A percentile compares a stretch with the other conserved stretches of the same genome.
Conservation (phyloP, 768 basidiomycete genomes). For the Sporobolomyces roseus region DNA sequence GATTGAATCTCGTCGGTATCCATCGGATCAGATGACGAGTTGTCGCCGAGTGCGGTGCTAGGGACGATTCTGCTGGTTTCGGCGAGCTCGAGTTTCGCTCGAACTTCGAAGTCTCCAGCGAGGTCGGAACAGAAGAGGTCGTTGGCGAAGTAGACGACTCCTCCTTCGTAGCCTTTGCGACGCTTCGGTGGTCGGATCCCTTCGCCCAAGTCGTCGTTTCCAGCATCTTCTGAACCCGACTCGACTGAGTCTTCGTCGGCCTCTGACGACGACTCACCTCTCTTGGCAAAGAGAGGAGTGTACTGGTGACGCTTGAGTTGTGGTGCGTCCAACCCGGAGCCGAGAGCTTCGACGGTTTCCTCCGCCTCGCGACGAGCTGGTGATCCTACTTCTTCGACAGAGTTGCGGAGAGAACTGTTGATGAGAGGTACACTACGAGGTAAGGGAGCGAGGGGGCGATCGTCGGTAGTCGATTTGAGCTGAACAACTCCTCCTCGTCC, state of each 20-base stretch:
- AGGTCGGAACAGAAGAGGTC: slow-evolving; percentile 37
- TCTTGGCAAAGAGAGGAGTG: slow-evolving; percentile 21
- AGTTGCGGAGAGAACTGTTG: background rate
- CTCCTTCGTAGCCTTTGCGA: slow-evolving; percentile 17
- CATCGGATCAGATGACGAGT: background rate
- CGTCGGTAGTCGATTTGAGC: background rate
- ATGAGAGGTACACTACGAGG: background rate
- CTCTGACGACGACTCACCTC: background rate
- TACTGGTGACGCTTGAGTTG: slow-evolving; percentile 1
- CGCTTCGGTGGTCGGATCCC: background rate
- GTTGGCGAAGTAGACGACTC: slow-evolving; percentile 33
- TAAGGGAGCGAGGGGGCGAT: no score
- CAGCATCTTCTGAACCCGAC: background rate
- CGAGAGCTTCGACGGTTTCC: background rate
- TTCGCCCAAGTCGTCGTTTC: background rate
- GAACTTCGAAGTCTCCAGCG: slow-evolving; percentile 23
- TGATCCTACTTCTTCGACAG: slow-evolving; percentile 4
- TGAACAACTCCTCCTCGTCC: background rate
- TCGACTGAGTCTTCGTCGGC: background rate
- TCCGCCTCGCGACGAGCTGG: background rate
- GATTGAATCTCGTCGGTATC: slow-evolving; percentile 4
- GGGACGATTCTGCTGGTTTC: background rate
- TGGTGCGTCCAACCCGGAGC: background rate
- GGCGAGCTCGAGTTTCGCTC: background rate
- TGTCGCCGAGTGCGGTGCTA: background rate